Evolutionary conservation across 441 rosid genomes (phyloP).

Genomic region (Iberis amara): DNA sequence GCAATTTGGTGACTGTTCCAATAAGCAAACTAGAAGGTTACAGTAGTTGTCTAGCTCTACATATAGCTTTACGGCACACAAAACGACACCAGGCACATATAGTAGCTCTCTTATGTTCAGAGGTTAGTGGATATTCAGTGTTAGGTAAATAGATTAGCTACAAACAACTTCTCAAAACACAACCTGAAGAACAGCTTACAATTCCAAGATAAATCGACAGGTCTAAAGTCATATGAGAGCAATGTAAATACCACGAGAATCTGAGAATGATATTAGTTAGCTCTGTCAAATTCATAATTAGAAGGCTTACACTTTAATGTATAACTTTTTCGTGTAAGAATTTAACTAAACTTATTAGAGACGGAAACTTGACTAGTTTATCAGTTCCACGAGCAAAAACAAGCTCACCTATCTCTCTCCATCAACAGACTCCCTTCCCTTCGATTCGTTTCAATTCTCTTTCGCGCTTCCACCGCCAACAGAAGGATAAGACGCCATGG

Average conservation of each 20-base stretch:
- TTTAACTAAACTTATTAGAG: conserved; percentile 14
- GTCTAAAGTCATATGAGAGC: no score
- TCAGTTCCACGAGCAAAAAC: conserved; percentile 22
- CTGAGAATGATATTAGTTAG: no score
- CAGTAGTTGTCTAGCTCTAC: conserved; percentile 1
- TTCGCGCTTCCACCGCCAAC: conserved; percentile 26
- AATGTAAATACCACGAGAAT: no score
- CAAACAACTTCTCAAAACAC: background rate
- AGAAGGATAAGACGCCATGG: conserved; percentile 44
- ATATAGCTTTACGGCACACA: conserved; percentile 3
- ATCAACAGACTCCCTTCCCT: no score
- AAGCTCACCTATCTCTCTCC: conserved; percentile 27
- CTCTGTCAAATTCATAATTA: no score
- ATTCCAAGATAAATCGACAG: background rate
- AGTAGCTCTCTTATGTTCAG: background rate
- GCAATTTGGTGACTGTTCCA: background rate
- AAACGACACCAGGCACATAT: background rate
- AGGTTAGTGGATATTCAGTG: background rate
- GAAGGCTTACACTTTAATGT: background rate
- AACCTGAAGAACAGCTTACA: background rate
- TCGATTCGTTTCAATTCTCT: conserved; percentile 4
- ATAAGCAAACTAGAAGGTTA: conserved; percentile 8
- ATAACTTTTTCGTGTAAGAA: conserved; percentile 22
- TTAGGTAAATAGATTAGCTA: background rate
- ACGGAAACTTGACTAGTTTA: conserved; percentile 12